Evolutionary conservation across 345 rosid genomes (phyloP).

Genomic region (Euphorbia tirucalli): DNA sequence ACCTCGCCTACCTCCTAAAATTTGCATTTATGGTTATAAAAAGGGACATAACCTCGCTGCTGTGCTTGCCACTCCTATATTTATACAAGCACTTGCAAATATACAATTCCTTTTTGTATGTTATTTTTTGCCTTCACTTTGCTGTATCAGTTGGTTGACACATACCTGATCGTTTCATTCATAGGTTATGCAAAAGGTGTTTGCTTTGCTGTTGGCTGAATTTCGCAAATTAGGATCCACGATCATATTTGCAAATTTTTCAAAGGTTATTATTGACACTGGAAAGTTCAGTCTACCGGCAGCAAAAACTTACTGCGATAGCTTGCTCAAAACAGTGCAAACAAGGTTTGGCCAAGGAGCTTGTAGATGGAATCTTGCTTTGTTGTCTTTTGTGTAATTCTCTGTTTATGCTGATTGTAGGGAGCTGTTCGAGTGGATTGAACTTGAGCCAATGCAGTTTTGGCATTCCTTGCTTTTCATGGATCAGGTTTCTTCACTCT

Average conservation of each 20-base stretch:
- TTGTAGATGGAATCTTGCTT: slow-evolving; percentile 6
- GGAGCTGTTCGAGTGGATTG: slow-evolving; percentile 83
- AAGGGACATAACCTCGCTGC: neutral
- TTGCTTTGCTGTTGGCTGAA: slow-evolving; percentile 88
- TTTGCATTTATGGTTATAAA: slow-evolving; percentile 2
- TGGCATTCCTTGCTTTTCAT: slow-evolving; percentile 94
- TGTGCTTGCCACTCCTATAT: neutral
- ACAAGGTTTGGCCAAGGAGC: slow-evolving; percentile 43
- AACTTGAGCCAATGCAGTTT: slow-evolving; percentile 74
- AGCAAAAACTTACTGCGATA: slow-evolving; percentile 83
- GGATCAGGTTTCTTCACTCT: slow-evolving; percentile 74
- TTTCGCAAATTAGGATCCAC: slow-evolving; percentile 91
- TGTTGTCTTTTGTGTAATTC: slow-evolving; percentile 12
- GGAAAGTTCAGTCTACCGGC: slow-evolving; percentile 67
- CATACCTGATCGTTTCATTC: slow-evolving; percentile 4
- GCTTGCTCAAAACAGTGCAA: slow-evolving; percentile 76
- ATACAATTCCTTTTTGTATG: neutral
- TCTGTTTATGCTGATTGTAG: slow-evolving; percentile 40
- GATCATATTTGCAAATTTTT: slow-evolving; percentile 84
- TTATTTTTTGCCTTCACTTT: slow-evolving; percentile 5
- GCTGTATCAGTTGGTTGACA: neutral
- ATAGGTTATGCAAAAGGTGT: slow-evolving; percentile 96
- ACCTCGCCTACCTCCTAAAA: neutral
- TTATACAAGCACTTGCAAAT: neutral
- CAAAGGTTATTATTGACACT: slow-evolving; percentile 83